A percentile compares a stretch with the other conserved stretches of the same genome.
phyloP scores from a whole-genome alignment of 2,329 filamentous ascomycete species.

The Sporothrix brunneoviolacea region DNA sequence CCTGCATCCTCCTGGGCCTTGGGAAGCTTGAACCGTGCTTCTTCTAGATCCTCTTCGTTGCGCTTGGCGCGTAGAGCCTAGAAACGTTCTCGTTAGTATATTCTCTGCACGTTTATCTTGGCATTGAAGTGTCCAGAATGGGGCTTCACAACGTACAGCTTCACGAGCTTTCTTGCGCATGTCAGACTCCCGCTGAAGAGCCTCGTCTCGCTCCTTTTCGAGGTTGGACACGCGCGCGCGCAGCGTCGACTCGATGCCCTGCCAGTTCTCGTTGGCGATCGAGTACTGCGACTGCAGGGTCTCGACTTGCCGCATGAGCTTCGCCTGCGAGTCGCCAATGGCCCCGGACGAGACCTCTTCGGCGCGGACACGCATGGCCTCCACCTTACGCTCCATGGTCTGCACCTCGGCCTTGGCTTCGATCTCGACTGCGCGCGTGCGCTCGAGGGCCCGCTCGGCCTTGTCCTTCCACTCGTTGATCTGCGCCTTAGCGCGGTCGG shows the following conservation, averaged over 20 bases:
- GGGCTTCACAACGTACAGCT: constrained; percentile 52
- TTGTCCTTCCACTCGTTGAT: constrained; percentile 67
- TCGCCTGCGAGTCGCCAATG: constrained; percentile 77
- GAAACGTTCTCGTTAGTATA: not conserved
- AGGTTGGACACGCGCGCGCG: constrained; percentile 68
- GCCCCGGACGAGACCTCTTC: constrained; percentile 85
- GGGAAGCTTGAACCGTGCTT: constrained; percentile 56
- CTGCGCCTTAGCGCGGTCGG: constrained; percentile 60
- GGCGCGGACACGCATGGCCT: constrained; percentile 74
- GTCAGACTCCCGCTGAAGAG: constrained; percentile 74
- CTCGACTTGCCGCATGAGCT: constrained; percentile 87
- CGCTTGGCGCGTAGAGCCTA: constrained; percentile 55
- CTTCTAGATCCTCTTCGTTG: constrained; percentile 78
- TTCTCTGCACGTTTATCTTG: no score
- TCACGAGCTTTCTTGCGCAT: constrained; percentile 86
- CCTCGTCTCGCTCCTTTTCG: constrained; percentile 88
- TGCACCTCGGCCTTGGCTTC: constrained; percentile 74
- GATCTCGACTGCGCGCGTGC: constrained; percentile 58
- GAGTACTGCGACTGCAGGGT: constrained; percentile 93
- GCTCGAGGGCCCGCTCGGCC: constrained; percentile 65
- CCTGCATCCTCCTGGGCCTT: constrained; percentile 57
- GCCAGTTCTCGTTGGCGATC: constrained; percentile 94
- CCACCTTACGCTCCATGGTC: constrained; percentile 80
- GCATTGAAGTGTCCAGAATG: no score
- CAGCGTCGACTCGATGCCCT: constrained; percentile 84